These are phyloP conservation scores for Leccinellum rugosiceps DNA, from an alignment of 768 basidiomycete genomes.

Conservation along the genomic window DNA sequence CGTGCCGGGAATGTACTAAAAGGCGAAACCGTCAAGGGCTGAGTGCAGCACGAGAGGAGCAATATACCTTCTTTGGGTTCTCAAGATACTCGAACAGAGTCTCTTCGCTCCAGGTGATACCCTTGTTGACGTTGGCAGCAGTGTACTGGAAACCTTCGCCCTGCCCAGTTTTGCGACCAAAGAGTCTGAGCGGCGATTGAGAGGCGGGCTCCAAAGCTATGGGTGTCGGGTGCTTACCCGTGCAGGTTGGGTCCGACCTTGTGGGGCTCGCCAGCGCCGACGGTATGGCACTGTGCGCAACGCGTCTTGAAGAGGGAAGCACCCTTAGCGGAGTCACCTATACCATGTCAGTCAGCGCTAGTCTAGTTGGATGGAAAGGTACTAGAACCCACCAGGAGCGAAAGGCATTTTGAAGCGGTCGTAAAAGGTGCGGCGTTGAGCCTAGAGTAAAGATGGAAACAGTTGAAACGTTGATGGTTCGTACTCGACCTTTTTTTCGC, in stretches of 20 bases:
- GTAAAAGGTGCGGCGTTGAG: conserved; percentile 5
- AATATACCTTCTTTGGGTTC: conserved; percentile 91
- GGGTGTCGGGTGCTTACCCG: conserved; percentile 52
- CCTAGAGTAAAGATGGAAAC: not conserved
- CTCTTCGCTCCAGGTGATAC: conserved; percentile 76
- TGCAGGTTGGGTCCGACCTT: conserved; percentile 96
- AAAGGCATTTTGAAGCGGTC: conserved; percentile 37
- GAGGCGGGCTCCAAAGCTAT: not conserved
- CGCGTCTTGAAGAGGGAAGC: conserved; percentile 96
- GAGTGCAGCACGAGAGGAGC: not conserved
- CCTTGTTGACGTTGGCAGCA: conserved; percentile 94
- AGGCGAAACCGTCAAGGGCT: not conserved
- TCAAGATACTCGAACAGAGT: conserved; percentile 96
- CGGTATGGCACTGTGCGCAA: conserved; percentile 91
- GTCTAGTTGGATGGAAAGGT: not conserved
- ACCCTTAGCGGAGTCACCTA: conserved; percentile 87
- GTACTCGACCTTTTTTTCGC: conserved; percentile 6
- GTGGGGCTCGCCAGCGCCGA: conserved; percentile 71
- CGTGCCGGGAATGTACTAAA: conserved; percentile 89
- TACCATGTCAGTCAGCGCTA: not conserved
- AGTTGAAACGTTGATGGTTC: conserved; percentile 1
- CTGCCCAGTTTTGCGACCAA: conserved; percentile 85
- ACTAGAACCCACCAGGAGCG: conserved; percentile 36
- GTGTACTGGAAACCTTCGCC: conserved; percentile 88
- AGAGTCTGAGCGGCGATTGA: conserved; percentile 46